Evolutionary conservation across 768 basidiomycete species (phyloP).

Genomic region (Leucogyrophana mollusca): DNA sequence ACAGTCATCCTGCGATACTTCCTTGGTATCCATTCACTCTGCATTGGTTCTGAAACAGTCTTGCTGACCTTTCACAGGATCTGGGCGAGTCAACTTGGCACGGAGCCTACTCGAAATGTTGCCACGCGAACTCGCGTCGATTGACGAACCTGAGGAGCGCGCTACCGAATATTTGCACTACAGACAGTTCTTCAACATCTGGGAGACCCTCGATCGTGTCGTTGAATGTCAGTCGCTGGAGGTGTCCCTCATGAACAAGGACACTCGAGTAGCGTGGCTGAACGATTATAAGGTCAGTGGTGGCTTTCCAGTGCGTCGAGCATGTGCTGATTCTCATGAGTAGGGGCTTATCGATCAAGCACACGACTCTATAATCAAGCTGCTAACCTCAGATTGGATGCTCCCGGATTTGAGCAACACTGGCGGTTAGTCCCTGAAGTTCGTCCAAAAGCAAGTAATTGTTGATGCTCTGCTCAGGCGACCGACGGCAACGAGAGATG

Average conservation of each 20-base stretch:
- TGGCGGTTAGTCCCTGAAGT: conserved; percentile 26
- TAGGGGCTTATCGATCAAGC: conserved; percentile 64
- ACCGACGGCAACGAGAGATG: conserved; percentile 64
- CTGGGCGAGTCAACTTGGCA: conserved; percentile 74
- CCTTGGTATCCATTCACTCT: conserved; percentile 57
- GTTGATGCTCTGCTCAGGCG: conserved; percentile 30
- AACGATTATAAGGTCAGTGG: conserved; percentile 55
- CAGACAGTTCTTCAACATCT: conserved; percentile 73
- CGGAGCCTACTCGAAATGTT: conserved; percentile 56
- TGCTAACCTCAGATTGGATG: conserved; percentile 80
- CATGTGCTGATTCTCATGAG: not conserved
- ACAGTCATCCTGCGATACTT: conserved; percentile 90
- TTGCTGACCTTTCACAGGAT: conserved; percentile 39
- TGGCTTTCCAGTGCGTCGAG: not conserved
- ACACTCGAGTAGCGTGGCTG: conserved; percentile 59
- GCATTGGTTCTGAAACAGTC: no score
- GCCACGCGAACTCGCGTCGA: conserved; percentile 59
- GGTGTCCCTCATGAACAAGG: conserved; percentile 54
- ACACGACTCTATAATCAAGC: conserved; percentile 60
- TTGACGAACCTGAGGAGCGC: conserved; percentile 67
- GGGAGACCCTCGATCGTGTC: conserved; percentile 64
- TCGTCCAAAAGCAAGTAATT: not conserved
- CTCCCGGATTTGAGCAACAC: conserved; percentile 49
- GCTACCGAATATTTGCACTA: conserved; percentile 80
- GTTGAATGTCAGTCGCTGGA: conserved; percentile 61